phyloP scores from a whole-genome alignment of 345 rosid genomes.

The Nasturtium officinale region DNA sequence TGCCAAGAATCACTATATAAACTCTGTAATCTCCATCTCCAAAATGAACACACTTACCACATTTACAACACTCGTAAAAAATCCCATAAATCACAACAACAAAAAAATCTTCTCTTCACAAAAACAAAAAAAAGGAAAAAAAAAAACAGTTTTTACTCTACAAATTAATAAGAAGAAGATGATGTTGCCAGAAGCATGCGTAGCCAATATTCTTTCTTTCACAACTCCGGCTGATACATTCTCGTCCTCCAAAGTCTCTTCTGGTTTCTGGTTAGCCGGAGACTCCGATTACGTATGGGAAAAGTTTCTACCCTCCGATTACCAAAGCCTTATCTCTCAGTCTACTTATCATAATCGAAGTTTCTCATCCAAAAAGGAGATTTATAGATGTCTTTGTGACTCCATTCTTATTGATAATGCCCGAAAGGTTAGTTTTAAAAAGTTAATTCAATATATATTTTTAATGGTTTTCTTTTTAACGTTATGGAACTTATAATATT shows the following conservation, averaged over 20 bases:
- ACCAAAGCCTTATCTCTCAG: slow-evolving; percentile 38
- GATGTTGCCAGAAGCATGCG: slow-evolving; percentile 62
- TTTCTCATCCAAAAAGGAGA: slow-evolving; percentile 62
- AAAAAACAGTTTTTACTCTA: not conserved
- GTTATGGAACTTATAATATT: not conserved
- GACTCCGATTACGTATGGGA: slow-evolving; percentile 68
- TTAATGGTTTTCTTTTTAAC: not conserved
- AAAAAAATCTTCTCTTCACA: not conserved
- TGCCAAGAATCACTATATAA: slow-evolving; percentile 17
- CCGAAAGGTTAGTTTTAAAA: slow-evolving; percentile 41
- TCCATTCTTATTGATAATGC: slow-evolving; percentile 55
- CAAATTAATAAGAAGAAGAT: not conserved
- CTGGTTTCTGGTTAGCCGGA: slow-evolving; percentile 57
- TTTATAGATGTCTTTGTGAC: slow-evolving; percentile 54
- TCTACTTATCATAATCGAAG: slow-evolving; percentile 15
- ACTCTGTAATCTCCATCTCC: slow-evolving; percentile 7
- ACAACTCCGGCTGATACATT: slow-evolving; percentile 65
- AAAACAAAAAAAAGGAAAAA: too few relatives aligned
- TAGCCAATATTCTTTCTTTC: slow-evolving; percentile 57
- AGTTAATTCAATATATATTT: not conserved
- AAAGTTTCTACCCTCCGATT: slow-evolving; percentile 56
- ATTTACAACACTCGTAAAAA: not conserved
- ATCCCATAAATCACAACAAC: not conserved
- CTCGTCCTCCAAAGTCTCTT: slow-evolving; percentile 52
- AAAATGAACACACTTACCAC: not conserved